Conservation (phyloP, 352 stramenopile species). For the Globisporangium paddicum region DNA sequence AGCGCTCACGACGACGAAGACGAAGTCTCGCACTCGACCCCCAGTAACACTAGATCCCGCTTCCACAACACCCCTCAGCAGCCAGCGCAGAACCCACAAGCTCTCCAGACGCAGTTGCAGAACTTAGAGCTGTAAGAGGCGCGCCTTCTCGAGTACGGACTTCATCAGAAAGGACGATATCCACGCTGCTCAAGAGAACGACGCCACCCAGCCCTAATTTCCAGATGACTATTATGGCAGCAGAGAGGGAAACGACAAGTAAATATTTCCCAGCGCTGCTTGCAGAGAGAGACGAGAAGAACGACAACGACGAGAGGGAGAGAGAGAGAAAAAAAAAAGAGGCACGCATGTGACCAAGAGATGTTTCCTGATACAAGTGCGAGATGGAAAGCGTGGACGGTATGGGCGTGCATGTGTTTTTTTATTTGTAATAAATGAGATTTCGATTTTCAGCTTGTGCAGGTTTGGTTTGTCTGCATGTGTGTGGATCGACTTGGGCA, state of each 20-base stretch:
- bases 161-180: slow-evolving; percentile 13
- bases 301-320: not conserved
- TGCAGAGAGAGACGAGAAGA: not conserved
- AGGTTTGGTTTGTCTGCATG: not conserved
- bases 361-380: slow-evolving; percentile 24
- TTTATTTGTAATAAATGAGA: slow-evolving; percentile 36
- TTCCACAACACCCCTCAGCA: slow-evolving; percentile 42
- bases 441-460: slow-evolving; percentile 2
- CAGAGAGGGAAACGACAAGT: slow-evolving; percentile 1
- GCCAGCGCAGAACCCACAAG: slow-evolving; percentile 29
- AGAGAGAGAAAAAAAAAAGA: slow-evolving; percentile 3
- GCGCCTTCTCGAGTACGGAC: slow-evolving; percentile 7
- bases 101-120: slow-evolving; percentile 59
- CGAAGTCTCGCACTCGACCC: slow-evolving; percentile 48
- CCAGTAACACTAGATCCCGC: slow-evolving; percentile 64
- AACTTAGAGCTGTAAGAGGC: slow-evolving; percentile 72
- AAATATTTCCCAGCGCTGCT: slow-evolving; percentile 3
- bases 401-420: slow-evolving; percentile 17
- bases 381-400: slow-evolving; percentile 16
- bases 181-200: slow-evolving; percentile 1
- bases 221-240: slow-evolving; percentile 4
- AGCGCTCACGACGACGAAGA: slow-evolving; percentile 62
- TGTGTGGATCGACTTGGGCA: not conserved
- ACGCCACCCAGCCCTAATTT: slow-evolving; percentile 1
- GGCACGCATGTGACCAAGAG: not conserved